Percentiles rank a stretch among this genome's conserved stretches.
phyloP scores from a whole-genome alignment of 2,329 filamentous ascomycete species.

The Diatrype stigma region DNA sequence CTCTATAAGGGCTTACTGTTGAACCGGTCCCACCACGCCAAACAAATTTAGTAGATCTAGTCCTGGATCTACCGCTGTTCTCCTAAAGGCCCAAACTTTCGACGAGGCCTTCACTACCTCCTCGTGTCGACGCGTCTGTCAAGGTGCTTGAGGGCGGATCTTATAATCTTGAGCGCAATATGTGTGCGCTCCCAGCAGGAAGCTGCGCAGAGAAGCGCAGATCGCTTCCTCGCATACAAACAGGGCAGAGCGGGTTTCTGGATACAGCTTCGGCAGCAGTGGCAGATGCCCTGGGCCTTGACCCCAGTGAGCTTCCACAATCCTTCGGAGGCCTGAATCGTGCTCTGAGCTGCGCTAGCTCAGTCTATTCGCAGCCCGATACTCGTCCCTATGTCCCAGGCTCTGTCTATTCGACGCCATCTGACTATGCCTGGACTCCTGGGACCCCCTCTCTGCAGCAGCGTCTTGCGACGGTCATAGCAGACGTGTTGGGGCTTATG shows the following conservation, averaged over 20 bases:
- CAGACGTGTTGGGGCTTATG: conserved; percentile 33
- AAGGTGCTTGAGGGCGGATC: conserved; percentile 3
- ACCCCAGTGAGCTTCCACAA: conserved; percentile 23
- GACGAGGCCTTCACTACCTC: neutral
- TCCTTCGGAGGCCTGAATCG: conserved; percentile 9
- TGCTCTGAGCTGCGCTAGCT: neutral
- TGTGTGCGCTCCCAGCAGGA: neutral
- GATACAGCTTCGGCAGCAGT: conserved; percentile 20
- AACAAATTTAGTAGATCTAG: neutral
- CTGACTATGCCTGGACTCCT: conserved; percentile 9
- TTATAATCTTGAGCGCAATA: neutral
- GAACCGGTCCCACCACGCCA: neutral
- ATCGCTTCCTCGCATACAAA: conserved; percentile 11
- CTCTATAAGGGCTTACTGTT: neutral
- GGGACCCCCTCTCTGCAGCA: conserved; percentile 19
- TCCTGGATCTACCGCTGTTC: neutral
- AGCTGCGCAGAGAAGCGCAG: conserved; percentile 7
- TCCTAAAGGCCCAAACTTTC: neutral
- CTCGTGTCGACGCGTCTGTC: conserved; percentile 5
- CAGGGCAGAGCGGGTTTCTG: conserved; percentile 11
- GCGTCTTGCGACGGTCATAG: conserved; percentile 30
- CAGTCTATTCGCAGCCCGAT: neutral
- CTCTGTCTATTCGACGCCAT: conserved; percentile 19
- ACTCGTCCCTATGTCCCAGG: conserved; percentile 4
- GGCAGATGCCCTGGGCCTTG: conserved; percentile 24